Evolutionary conservation across 2,329 filamentous ascomycete genomes (phyloP).

Genomic region (Apiospora kogelbergensis): DNA sequence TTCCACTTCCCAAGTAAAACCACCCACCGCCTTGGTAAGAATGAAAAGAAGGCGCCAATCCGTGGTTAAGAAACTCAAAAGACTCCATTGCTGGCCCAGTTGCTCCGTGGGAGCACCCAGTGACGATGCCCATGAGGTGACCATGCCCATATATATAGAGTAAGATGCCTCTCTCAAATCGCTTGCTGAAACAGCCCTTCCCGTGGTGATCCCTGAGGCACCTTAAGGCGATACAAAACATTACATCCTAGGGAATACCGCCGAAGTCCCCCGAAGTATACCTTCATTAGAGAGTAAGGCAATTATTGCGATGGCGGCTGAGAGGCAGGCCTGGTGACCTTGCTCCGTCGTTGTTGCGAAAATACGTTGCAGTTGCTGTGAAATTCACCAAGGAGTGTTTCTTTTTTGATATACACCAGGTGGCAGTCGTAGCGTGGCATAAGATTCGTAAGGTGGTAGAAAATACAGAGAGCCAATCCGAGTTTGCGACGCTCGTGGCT

Average conservation of each 20-base stretch:
- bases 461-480: conserved; percentile 11
- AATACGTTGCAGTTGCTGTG: conserved; percentile 9
- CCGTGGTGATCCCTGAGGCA: neutral
- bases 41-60: neutral
- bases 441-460: conserved; percentile 22
- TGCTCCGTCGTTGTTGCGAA: conserved; percentile 11
- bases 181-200: neutral
- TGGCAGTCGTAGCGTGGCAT: conserved; percentile 17
- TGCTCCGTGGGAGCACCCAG: neutral
- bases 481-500: conserved; percentile 23
- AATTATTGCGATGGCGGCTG: neutral
- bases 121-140: neutral
- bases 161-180: neutral
- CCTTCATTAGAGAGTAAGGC: conserved; percentile 7
- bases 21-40: neutral
- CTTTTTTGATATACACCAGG: conserved; percentile 2
- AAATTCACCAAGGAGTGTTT: conserved; percentile 3
- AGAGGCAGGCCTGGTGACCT: neutral
- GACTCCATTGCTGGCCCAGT: neutral
- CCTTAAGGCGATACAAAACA: conserved; percentile 19
- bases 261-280: neutral
- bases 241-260: conserved; percentile 16
- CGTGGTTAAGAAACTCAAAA: neutral
- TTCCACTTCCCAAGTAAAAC: neutral
- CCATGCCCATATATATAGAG: neutral